Evolutionary conservation across 2,329 filamentous ascomycete species (phyloP), one percentile per base, ranked within the genome.

Genomic region (Ceratocystis ficicola): DNA sequence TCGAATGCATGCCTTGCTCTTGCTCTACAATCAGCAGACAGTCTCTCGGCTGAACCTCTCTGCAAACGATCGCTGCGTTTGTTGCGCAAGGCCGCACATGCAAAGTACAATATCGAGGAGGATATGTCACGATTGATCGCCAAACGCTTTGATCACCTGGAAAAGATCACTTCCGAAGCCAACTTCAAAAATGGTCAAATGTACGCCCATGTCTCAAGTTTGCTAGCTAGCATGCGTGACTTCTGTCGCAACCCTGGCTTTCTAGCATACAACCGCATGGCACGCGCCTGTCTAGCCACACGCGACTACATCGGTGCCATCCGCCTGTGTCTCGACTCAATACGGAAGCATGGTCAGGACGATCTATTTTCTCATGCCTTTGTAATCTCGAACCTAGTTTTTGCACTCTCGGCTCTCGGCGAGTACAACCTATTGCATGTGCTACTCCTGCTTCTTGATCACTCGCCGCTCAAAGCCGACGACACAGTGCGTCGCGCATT

Each of bases 271-370:
- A 67, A 67, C 60, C 60, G 59, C 25, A 59, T 65, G 59, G 64
- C 50, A 17, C 63, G 66, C 15, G 63, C 66, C 10, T 67, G 66
- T 46, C 63, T 67, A 20, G 28, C 36, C n/a, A 62, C 60, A 28
- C 66, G 66, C 15, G 63, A 67, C 36, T 67, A 67, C 44, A 63
- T 65, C n/a, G 66, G 63, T 5, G 66, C 63, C 1, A 36, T 67
- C 15, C 57, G 66, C 4, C 59, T 67, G 22, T 36, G 44, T 32
- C 63, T 67, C 1, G 36, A 48, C 4, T 65, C 63, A 3, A 41
- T 63, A 22, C 48, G 48, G 10, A 62, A 60, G 41, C 63, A 67
- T 22, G 63, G 66, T 3, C 32, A 36, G n/a, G 48, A 46, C 17
- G 63, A 67, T 44, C 10, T 63, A 28, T 65, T 67, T 17, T 57